Conservation (phyloP, 345 rosid genomes). For the Ceriops tagal region DNA sequence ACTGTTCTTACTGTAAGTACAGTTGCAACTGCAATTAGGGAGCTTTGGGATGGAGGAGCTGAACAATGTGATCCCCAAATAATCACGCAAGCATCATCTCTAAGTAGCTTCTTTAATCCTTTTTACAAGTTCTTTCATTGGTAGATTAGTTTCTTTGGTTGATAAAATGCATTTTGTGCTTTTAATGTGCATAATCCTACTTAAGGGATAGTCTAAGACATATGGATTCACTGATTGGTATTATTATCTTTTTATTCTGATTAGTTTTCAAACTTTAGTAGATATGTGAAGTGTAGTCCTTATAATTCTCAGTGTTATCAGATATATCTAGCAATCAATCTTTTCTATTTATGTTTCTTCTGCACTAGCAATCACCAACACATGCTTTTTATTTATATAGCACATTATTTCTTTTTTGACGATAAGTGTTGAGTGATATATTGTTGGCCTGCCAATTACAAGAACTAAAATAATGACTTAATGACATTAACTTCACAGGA, state of each 20-base stretch:
- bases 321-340: not conserved
- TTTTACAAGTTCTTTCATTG: not conserved
- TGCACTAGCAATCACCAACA: no score
- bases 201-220: no score
- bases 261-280: no score
- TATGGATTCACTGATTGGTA: no score
- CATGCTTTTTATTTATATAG: not conserved
- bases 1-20: constrained; percentile 31
- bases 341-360: not conserved
- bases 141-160: not conserved
- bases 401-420: not conserved
- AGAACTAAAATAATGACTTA: not conserved
- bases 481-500: not conserved
- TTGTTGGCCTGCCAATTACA: not conserved
- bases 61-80: constrained; percentile 45
- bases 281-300: no score
- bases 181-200: not conserved
- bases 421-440: not conserved
- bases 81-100: constrained; percentile 55
- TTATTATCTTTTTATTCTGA: no score
- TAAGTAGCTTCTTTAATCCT: constrained; percentile 34
- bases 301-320: no score
- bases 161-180: not conserved
- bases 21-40: constrained; percentile 34
- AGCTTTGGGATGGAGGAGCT: constrained; percentile 28